Conservation (phyloP, 352 stramenopile species). For the Globisporangium ultimum region DNA sequence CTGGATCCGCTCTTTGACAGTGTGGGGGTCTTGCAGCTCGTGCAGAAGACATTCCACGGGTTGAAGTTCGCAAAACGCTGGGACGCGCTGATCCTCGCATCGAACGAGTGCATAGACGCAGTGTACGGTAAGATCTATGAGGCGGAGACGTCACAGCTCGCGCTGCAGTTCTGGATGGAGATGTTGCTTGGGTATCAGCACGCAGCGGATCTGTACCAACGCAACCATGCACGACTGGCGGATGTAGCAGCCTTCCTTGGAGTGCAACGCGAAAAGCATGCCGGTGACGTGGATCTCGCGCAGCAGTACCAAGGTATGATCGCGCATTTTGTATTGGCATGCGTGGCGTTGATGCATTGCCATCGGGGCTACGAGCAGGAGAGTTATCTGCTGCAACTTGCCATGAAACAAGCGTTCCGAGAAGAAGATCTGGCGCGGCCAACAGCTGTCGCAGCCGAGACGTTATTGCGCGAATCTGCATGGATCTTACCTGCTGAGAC, state of each 20-base stretch:
- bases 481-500: conserved; percentile 52
- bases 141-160: conserved; percentile 16
- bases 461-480: conserved; percentile 41
- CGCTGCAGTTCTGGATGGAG: conserved; percentile 53
- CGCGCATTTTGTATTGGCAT: conserved; percentile 32
- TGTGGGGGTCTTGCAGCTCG: conserved; percentile 47
- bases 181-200: conserved; percentile 80
- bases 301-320: conserved; percentile 15
- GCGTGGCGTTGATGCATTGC: conserved; percentile 51
- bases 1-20: conserved; percentile 31
- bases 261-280: conserved; percentile 23
- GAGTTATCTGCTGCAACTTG: conserved; percentile 32
- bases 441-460: conserved; percentile 37
- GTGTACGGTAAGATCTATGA: conserved; percentile 35
- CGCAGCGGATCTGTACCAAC: conserved; percentile 50
- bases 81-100: conserved; percentile 43
- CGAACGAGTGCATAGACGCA: conserved; percentile 31
- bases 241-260: conserved; percentile 37
- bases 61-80: conserved; percentile 81
- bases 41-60: conserved; percentile 49
- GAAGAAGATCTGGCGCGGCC: conserved; percentile 26
- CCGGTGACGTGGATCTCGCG: not conserved
- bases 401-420: conserved; percentile 32
- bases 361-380: conserved; percentile 71
- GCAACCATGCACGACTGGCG: conserved; percentile 38